Conservation (phyloP, 1,284 basidiomycete species). For the Irpex rosettiformis region DNA sequence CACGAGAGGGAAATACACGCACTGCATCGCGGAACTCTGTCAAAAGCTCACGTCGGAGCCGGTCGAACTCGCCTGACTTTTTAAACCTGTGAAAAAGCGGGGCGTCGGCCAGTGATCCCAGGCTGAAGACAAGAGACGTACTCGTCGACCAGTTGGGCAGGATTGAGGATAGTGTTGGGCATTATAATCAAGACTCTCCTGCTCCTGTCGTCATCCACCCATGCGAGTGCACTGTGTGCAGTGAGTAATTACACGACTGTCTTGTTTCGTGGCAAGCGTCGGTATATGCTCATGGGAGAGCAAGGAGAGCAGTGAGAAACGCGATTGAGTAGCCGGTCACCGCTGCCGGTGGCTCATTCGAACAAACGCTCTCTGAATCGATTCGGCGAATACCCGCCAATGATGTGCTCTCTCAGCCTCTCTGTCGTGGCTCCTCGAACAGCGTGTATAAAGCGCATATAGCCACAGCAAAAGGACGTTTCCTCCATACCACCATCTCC, state of each 20-base stretch:
- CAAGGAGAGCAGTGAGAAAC: slow-evolving; percentile 3
- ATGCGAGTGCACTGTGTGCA: too few relatives aligned
- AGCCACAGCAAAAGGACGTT: too few relatives aligned
- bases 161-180: slow-evolving; percentile 41
- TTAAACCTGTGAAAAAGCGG: slow-evolving; percentile 54
- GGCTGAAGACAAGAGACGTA: slow-evolving; percentile 26
- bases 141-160: slow-evolving; percentile 60
- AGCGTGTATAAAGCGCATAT: too few relatives aligned
- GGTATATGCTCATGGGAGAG: slow-evolving; percentile 19
- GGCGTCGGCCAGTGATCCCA: neutral
- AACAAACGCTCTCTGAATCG: neutral
- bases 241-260: too few relatives aligned
- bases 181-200: slow-evolving; percentile 14
- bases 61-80: slow-evolving; percentile 76
- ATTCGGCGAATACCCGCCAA: neutral
- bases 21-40: slow-evolving; percentile 63
- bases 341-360: neutral
- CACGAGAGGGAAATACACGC: slow-evolving; percentile 28
- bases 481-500: slow-evolving; percentile 1
- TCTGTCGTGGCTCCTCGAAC: neutral
- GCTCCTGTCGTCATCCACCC: neutral
- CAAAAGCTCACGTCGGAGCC: slow-evolving; percentile 62
- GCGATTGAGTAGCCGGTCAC: neutral
- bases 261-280: too few relatives aligned
- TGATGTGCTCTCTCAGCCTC: neutral